Evolutionary conservation across 1,284 basidiomycete species (phyloP), one percentile per base, ranked within the genome.

Genomic region (Rhodotorula sp.): DNA sequence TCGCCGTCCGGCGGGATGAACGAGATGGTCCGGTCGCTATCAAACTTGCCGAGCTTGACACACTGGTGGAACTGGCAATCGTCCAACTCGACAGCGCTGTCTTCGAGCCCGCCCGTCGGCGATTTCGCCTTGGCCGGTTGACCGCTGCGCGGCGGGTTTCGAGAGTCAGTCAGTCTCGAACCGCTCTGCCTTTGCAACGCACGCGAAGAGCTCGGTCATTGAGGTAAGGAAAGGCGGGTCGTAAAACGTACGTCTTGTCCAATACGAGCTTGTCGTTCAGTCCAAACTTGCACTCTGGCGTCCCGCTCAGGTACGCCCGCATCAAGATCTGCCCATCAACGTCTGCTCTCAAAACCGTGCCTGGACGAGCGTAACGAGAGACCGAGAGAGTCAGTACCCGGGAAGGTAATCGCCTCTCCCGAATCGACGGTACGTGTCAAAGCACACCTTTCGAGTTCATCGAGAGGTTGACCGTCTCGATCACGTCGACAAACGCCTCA

Each of bases 1-100:
- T 99, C 97, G 56, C 97, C 97, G 80, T 99, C 97, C 1, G 97
- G 97, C 1, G 97, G 97, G 61, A 99, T 90, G 81, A 99, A 99
- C 78, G 90, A 92, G 83, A 99, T 98, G 5, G 91, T 93, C 57
- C 96, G 86, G 73, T 90, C 91, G 21, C 91, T 89, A 80, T 98
- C 95, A 81, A 97, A 98, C 82, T 95, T 94, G 76, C 91, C 90
- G 56, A 99, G 84, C 70, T 93, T 88, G 56, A 99, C 97, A 82
- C 97, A 99, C 82, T 99, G 97, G 79, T 99, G 97, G 85, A 99
- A 99, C 73, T 93, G 91, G 81, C 96, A 98, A 80, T 99, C 96
- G 80, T 97, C 96, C 58, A 99, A 85, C 81, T 98, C 93, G 52
- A 97, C 94, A 1, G 92, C 91, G 77, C 62, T 68, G 58, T 72